A percentile compares a stretch with the other conserved stretches of the same genome.
phyloP scores from a whole-genome alignment of 2,329 filamentous ascomycete genomes.

The Trichoderma asperellum region DNA sequence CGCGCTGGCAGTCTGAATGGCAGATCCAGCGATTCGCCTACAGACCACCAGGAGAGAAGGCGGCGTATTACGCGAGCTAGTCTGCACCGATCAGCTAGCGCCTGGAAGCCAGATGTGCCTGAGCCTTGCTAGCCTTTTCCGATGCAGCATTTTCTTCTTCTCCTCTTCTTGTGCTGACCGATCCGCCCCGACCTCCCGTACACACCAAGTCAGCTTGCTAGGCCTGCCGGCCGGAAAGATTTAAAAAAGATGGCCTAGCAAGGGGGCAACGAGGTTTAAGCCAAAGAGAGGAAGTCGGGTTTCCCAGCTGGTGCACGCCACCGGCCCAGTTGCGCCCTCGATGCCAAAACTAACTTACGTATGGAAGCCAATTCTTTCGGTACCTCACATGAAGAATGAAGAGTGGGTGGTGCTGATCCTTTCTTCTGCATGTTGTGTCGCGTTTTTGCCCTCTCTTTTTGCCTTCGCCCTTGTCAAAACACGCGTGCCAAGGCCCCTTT shows the following conservation, averaged over 20 bases:
- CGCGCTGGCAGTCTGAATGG: background rate
- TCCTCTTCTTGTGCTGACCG: background rate
- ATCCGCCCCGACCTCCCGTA: background rate
- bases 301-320: slow-evolving; percentile 20
- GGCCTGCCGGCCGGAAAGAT: slow-evolving; percentile 2
- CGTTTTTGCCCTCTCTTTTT: background rate
- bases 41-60: slow-evolving; percentile 9
- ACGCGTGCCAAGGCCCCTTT: background rate
- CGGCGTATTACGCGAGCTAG: background rate
- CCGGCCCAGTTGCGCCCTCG: background rate
- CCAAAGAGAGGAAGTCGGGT: slow-evolving; percentile 19
- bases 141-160: background rate
- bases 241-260: background rate
- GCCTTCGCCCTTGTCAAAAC: background rate
- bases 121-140: background rate
- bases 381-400: background rate
- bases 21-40: background rate
- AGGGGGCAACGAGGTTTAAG: background rate
- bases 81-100: slow-evolving; percentile 20
- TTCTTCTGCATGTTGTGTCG: background rate
- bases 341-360: background rate
- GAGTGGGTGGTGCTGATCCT: background rate
- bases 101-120: slow-evolving; percentile 1
- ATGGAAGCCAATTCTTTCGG: background rate
- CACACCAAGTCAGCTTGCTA: slow-evolving; percentile 1